Conservation (phyloP, 129 eudicot species). For the Chrysanthemum lavandulifolium region DNA sequence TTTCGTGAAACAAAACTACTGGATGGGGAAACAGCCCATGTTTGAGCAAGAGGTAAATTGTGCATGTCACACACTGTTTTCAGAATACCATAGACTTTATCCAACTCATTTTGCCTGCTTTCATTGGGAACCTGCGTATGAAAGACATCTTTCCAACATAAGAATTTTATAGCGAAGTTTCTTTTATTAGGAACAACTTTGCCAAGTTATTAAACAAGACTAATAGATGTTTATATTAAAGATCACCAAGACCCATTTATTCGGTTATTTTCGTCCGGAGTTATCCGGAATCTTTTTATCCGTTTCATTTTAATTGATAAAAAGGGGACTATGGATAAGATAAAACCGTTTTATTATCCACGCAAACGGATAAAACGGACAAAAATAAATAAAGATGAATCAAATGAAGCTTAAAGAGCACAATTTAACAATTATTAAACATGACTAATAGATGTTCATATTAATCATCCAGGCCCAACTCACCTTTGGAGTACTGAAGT, state of each 20-base stretch:
- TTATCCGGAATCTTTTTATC: no score
- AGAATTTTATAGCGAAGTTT: background rate
- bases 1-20: constrained; percentile 8
- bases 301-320: no score
- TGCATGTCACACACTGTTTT: constrained; percentile 8
- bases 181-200: no score
- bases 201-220: no score
- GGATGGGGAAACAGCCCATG: constrained; percentile 12
- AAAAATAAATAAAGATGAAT: no score
- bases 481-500: background rate
- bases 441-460: background rate
- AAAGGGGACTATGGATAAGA: no score
- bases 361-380: no score
- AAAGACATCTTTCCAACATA: background rate
- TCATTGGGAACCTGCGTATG: background rate
- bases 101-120: constrained; percentile 2
- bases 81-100: background rate
- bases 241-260: no score
- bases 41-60: constrained; percentile 15
- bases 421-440: background rate
- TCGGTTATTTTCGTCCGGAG: no score
- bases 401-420: no score
- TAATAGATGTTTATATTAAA: no score
- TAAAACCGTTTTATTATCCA: no score
- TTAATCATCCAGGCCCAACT: background rate